Evolutionary conservation across 2,329 filamentous ascomycete species (phyloP).

Genomic region (Penicillium sp.): DNA sequence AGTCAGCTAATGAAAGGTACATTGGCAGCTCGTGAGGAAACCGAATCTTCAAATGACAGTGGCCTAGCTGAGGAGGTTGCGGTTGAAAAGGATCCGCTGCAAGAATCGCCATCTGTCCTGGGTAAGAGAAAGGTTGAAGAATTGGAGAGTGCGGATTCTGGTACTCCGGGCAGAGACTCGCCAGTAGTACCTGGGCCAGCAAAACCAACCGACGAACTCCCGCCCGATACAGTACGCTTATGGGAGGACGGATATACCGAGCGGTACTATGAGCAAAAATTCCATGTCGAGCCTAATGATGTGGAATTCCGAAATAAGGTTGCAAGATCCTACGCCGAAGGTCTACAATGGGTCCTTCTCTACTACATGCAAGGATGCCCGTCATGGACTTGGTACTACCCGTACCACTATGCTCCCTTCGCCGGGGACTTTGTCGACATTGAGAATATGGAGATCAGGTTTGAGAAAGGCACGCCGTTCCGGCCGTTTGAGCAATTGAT

Average conservation of each 20-base stretch:
- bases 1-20: constrained; percentile 61
- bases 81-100: constrained; percentile 23
- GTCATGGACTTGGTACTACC: constrained; percentile 99
- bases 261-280: constrained; percentile 96
- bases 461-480: constrained; percentile 80
- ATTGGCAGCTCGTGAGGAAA: constrained; percentile 16
- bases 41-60: constrained; percentile 23
- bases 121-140: constrained; percentile 68
- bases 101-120: constrained; percentile 31
- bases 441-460: constrained; percentile 71
- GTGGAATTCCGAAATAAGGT: constrained; percentile 84
- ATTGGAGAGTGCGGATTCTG: constrained; percentile 50
- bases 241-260: constrained; percentile 97
- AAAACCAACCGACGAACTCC: constrained; percentile 57
- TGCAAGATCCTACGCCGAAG: constrained; percentile 87
- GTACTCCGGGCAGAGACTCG: constrained; percentile 48
- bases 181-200: constrained; percentile 48
- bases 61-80: constrained; percentile 20
- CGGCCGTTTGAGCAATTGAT: constrained; percentile 95
- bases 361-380: constrained; percentile 99
- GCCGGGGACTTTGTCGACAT: constrained; percentile 90
- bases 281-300: constrained; percentile 76
- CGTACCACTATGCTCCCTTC: constrained; percentile 97
- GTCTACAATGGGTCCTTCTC: constrained; percentile 87
- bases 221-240: constrained; percentile 76